Base-by-base conservation (phyloP, 441 rosid species). In the California macrophylla region DNA sequence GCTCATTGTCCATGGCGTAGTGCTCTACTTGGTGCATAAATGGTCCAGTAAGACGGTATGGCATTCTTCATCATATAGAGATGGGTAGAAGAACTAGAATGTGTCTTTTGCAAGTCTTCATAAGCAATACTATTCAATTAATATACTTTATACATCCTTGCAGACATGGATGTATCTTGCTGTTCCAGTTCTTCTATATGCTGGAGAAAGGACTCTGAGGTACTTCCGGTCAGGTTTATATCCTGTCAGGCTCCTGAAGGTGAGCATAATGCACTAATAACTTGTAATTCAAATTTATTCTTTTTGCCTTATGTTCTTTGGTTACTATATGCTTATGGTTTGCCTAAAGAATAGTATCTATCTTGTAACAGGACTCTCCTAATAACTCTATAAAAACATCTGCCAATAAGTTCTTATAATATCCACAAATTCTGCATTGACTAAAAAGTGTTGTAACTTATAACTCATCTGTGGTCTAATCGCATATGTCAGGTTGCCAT, bases 81-180 rank as follows among this genome's bases (percentile, higher is more conserved):
- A 47, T 47, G n/a, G 21, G 56, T 47, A 13, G 56, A 50, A 50
- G 56, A 50, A 16, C 56, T 0, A 50, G 20, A 0, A 16, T 45
- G 4, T 36, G 12, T 36, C 2, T 36, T 38, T 38, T 38, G 84
- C 76, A 26, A 60, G 12, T 34, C 23, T 52, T 32, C n/a, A 36
- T 1, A 18, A 8, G 15, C 21, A 0, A 13, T 38, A 38, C 45
- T 38, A 8, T 8, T 30, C 6, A 30, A 30, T 30, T 30, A 30
- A 52, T 18, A 52, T 52, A 0, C 6, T 52, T 52, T 1, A 6
- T 6, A 15, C 20, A 52, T 0, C 23, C 13, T 65, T 47, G 66
- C 85, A 90, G 98, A 88, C 96, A 64, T 93, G 98, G 98, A 93
- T 93, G 96, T 93, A 93, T 67, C 76, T 93, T 4, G 89, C 95